Percentiles rank a stretch among this genome's conserved stretches.
These are phyloP conservation scores for Saccharomycopsis hybrid DNA, from an alignment of 1,139 yeast species.

Conservation along the genomic window DNA sequence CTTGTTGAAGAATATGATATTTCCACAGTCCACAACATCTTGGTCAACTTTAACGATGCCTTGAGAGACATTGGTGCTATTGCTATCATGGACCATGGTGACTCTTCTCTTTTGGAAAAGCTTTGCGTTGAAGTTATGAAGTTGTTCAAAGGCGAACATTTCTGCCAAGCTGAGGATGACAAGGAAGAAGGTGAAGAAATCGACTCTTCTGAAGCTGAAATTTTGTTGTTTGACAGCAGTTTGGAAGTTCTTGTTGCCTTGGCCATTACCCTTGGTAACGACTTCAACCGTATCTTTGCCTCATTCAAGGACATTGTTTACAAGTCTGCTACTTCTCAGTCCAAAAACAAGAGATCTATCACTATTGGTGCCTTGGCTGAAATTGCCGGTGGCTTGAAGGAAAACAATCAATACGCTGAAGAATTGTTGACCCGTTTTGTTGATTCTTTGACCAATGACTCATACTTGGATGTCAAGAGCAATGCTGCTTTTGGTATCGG, in stretches of 20 bases:
- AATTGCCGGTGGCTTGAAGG: conserved; percentile 70
- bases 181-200: conserved; percentile 49
- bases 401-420: conserved; percentile 57
- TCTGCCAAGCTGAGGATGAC: conserved; percentile 65
- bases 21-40: conserved; percentile 70
- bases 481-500: conserved; percentile 97
- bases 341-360: conserved; percentile 71
- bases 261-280: conserved; percentile 67
- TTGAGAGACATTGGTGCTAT: conserved; percentile 69
- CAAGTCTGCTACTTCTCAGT: conserved; percentile 55
- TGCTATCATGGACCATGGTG: conserved; percentile 54
- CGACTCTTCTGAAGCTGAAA: conserved; percentile 84
- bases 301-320: conserved; percentile 66
- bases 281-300: conserved; percentile 65
- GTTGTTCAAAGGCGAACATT: conserved; percentile 72
- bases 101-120: conserved; percentile 54
- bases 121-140: conserved; percentile 66
- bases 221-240: conserved; percentile 76
- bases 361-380: conserved; percentile 91
- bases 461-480: conserved; percentile 84
- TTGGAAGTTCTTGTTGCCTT: conserved; percentile 78
- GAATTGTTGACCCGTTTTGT: conserved; percentile 67
- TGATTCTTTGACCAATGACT: conserved; percentile 65
- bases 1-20: conserved; percentile 77
- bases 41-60: conserved; percentile 70